Evolutionary conservation across 352 stramenopile species (phyloP), one percentile per base, ranked within the genome.

Genomic region (Paralagenidium karlingii): DNA sequence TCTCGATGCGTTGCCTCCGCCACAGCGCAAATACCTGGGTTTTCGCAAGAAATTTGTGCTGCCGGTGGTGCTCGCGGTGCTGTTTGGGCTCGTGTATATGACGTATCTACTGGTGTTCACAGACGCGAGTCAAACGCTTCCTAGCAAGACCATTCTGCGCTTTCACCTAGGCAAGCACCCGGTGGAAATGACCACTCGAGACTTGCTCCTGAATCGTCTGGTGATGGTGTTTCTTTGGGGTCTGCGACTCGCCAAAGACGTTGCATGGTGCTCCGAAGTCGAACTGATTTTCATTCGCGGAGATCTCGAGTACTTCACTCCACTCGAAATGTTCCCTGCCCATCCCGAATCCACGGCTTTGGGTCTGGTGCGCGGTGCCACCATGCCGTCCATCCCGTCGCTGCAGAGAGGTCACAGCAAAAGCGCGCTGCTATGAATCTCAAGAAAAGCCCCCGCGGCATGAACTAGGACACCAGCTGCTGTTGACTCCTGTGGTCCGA

Each of bases 211-310:
- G 24, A 68, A 65, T 24, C 60, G 58, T 0, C 15, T 73, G 26
- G 54, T 76, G 31, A 76, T 55, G 12, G 49, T 73, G 32, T 40
- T 66, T 8, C 44, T 73, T 9, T 77, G 58, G 63, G 61, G 50
- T 31, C 49, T 49, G 13, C 54, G 60, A 1, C 40, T 74, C 11
- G 43, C 53, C 12, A 73, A 50, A 48, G 57, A 65, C 8, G 38
- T 66, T 18, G 45, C 43, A 2, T 40, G 10, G 24, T 53, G 55
- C 39, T 31, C 47, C 5, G 58, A 69, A 32, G 41, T 61, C 31
- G 52, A 73, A 38, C 45, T 73, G 10, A 60, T 45, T 11, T 60
- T 57, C 15, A 57, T 73, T 24, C 54, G 58, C 4, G 63, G 63
- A 2, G 51, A 38, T 6, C 40, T 76, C 25, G 52, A 68, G 20